Base-by-base conservation (phyloP, 805 yeast genomes). In the Komagataella phaffii region DNA sequence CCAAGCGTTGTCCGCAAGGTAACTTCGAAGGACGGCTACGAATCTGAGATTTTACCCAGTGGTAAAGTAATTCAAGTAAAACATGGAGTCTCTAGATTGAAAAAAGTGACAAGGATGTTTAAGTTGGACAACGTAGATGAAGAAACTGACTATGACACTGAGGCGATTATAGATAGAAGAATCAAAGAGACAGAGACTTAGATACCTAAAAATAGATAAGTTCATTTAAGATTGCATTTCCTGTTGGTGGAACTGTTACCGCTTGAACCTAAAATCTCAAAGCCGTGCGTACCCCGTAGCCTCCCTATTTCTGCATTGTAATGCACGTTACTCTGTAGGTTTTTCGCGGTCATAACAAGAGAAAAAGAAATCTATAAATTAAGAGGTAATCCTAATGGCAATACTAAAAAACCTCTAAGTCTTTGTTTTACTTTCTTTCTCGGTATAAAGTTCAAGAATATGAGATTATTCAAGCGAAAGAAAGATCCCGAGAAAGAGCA, bases 41-140 rank as follows among this genome's bases (percentile, higher is more conserved):
- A 70, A 7, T 73, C 71, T 47, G 91, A 83, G 56, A 67, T 81
- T 48, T 70, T 86, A 53, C 95, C 95, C 1, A 82, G 90, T 62
- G 95, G 95, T 44, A 78, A 82, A 55, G 66, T 79, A 14, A 70
- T 85, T 19, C 75, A 73, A 67, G 62, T 17, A 1, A 23, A 36
- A 2, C n/a, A 47, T 30, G 40, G 40, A 3, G 40, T 30, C 14
- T 30, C 40, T 30, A 30, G 40, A 14, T 8, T 30, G 40, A 30
- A 30, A 30, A 30, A 30, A 14, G 40, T 30, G 12, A 10, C 40
- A 30, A 30, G 40, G 10, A 30, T 30, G 40, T 30, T 30, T 3
- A 30, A 8, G 40, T 14, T 30, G 14, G 40, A 30, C 40, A 10
- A 30, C 40, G 10, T 30, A 17, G 51, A 48, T 21, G 47, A 49